These are phyloP conservation scores for Colletotrichum destructivum DNA, from an alignment of 2,329 filamentous ascomycete genomes.

Conservation along the genomic window DNA sequence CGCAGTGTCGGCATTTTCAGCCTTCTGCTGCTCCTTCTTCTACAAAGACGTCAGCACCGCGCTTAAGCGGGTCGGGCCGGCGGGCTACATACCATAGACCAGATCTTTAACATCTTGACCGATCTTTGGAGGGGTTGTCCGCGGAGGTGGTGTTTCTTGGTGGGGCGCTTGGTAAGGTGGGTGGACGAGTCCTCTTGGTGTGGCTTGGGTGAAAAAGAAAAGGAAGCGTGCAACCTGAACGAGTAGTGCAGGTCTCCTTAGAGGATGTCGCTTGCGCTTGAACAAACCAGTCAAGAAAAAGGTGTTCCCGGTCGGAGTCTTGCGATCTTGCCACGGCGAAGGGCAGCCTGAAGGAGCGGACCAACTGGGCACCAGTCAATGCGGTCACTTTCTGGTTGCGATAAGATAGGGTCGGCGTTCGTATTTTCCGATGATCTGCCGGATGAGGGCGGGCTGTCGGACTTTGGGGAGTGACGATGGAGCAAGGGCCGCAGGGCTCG, in stretches of 20 bases:
- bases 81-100: slow-evolving; percentile 85
- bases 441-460: not conserved
- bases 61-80: not conserved
- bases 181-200: not conserved
- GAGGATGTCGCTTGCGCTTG: not conserved
- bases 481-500: not conserved
- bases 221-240: not conserved
- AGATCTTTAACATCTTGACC: slow-evolving; percentile 96
- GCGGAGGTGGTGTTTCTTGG: slow-evolving; percentile 35
- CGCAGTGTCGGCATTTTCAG: slow-evolving; percentile 82
- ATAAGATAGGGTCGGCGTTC: slow-evolving; percentile 36
- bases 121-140: slow-evolving; percentile 27
- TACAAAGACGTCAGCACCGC: slow-evolving; percentile 56
- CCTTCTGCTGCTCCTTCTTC: slow-evolving; percentile 98
- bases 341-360: slow-evolving; percentile 26
- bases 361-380: slow-evolving; percentile 41
- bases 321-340: slow-evolving; percentile 39
- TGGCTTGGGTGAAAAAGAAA: not conserved
- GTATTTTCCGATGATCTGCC: slow-evolving; percentile 37
- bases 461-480: not conserved
- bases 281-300: slow-evolving; percentile 1
- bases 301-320: slow-evolving; percentile 8
- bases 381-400: slow-evolving; percentile 39
- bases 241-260: not conserved
- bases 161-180: slow-evolving; percentile 14